Evolutionary conservation across 306 rosid genomes (phyloP).

Genomic region (Acacia confusa): DNA sequence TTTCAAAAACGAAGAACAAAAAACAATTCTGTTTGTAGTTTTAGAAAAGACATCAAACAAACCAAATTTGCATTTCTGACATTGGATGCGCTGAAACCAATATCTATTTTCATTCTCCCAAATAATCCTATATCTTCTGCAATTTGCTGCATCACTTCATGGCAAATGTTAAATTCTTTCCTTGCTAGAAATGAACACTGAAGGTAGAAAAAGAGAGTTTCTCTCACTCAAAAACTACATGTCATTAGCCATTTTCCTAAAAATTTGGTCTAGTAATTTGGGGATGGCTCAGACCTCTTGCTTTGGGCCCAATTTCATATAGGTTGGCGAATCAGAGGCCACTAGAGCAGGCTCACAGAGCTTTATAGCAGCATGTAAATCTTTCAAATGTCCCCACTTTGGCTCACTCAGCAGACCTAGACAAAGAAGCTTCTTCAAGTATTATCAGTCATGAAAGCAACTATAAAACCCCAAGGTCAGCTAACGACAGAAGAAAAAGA

Average conservation of each 20-base stretch:
- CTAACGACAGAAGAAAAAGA: constrained; percentile 13
- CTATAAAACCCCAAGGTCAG: constrained; percentile 21
- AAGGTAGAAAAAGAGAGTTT: neutral
- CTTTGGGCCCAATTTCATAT: constrained; percentile 81
- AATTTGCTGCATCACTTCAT: neutral
- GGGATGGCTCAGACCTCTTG: constrained; percentile 77
- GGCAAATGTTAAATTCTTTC: neutral
- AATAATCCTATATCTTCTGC: neutral
- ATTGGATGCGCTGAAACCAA: neutral
- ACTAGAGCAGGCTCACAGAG: constrained; percentile 94
- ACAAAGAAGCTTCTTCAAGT: constrained; percentile 30
- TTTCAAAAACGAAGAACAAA: neutral
- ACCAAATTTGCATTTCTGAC: neutral
- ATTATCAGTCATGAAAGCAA: constrained; percentile 26
- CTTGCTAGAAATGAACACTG: neutral
- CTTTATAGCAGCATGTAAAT: constrained; percentile 88
- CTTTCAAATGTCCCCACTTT: constrained; percentile 98
- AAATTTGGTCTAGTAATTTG: neutral
- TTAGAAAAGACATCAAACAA: neutral
- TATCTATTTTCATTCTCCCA: neutral
- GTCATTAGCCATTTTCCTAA: neutral
- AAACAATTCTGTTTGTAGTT: neutral
- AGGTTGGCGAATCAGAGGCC: constrained; percentile 70
- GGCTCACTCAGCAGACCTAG: constrained; percentile 84
- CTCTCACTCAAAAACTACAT: constrained; percentile 1